Conservation (phyloP, 176 grass and related monocot species). For the Ensete glaucum region DNA sequence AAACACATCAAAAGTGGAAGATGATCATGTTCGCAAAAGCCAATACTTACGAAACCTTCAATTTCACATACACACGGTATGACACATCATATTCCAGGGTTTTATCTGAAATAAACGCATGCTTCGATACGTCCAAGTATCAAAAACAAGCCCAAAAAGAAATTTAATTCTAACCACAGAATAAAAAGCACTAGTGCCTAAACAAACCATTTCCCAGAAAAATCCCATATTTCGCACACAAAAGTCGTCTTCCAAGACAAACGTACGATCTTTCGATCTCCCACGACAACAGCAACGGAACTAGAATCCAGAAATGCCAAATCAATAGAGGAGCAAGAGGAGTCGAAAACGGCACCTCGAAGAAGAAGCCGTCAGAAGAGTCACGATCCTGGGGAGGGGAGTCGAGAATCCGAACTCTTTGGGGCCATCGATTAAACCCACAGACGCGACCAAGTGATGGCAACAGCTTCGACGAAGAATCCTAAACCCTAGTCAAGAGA, state of each 20-base stretch:
- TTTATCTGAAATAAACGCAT: too few species aligned
- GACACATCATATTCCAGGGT: too few species aligned
- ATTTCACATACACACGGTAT: background rate
- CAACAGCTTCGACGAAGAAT: background rate
- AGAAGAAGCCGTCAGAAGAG: background rate
- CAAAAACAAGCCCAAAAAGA: too few species aligned
- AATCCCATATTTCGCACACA: background rate
- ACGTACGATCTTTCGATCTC: background rate
- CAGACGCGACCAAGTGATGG: background rate
- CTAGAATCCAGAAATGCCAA: background rate
- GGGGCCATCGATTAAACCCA: background rate
- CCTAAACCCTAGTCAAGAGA: background rate
- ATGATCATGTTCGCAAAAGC: background rate
- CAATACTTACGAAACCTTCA: background rate
- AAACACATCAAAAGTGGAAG: background rate
- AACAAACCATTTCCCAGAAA: background rate
- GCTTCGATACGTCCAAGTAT: too few species aligned
- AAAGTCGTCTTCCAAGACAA: background rate
- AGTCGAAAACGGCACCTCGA: background rate
- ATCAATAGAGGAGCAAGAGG: too few species aligned
- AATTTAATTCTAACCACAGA: background rate
- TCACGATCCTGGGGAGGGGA: too few species aligned
- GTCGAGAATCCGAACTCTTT: background rate
- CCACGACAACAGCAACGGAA: background rate
- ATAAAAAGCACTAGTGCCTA: too few species aligned